Conservation (phyloP, 805 yeast genomes). For the Candida peoriensis region DNA sequence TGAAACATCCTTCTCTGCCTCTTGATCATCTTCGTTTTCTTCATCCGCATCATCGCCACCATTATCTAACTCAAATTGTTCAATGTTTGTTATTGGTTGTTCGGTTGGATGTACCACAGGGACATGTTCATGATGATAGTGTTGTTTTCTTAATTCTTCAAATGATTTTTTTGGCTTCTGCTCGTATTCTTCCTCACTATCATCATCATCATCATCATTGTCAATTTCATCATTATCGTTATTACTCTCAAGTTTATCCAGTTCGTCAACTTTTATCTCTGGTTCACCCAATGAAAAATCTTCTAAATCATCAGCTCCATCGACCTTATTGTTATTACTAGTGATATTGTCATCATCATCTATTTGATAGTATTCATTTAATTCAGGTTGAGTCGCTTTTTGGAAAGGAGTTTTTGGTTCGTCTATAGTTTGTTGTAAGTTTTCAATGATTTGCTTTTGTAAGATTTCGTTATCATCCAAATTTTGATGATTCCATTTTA, state of each 20-base stretch:
- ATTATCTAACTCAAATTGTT: too few relatives aligned
- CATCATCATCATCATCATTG: slow-evolving; percentile 30
- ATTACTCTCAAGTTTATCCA: slow-evolving; percentile 21
- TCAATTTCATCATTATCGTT: slow-evolving; percentile 29
- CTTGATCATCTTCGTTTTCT: slow-evolving; percentile 13
- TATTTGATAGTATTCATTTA: slow-evolving; percentile 75
- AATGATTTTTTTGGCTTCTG: slow-evolving; percentile 35
- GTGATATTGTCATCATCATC: slow-evolving; percentile 42
- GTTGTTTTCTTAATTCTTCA: slow-evolving; percentile 75
- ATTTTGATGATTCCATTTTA: slow-evolving; percentile 85
- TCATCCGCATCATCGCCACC: slow-evolving; percentile 24
- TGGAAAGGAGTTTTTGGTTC: slow-evolving; percentile 96
- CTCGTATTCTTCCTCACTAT: slow-evolving; percentile 26
- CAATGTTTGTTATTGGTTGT: slow-evolving; percentile 7
- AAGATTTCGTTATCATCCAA: slow-evolving; percentile 54
- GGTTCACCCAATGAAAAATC: slow-evolving; percentile 56
- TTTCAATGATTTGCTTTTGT: slow-evolving; percentile 54
- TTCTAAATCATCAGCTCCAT: slow-evolving; percentile 42
- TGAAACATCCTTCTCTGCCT: slow-evolving; percentile 38
- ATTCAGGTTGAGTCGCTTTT: slow-evolving; percentile 75
- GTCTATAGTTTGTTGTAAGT: slow-evolving; percentile 58
- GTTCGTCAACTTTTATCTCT: slow-evolving; percentile 33
- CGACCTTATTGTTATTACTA: too few relatives aligned
- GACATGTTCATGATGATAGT: slow-evolving; percentile 58
- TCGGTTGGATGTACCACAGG: slow-evolving; percentile 18